These are phyloP conservation scores for Melaleuca quinquenervia DNA, from an alignment of 345 rosid genomes.

Conservation along the genomic window DNA sequence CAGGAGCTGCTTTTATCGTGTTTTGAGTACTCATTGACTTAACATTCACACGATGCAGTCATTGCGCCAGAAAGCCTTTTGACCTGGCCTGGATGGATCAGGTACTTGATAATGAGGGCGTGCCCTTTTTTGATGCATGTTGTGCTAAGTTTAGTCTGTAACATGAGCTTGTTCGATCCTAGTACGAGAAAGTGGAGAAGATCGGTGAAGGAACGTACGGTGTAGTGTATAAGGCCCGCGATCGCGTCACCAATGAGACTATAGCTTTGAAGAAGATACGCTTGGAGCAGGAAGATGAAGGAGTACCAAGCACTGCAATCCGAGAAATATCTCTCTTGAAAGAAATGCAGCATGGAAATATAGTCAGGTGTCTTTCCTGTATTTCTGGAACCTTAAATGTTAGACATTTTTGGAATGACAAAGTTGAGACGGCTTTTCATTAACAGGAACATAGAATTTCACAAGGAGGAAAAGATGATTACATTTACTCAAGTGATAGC, in stretches of 20 bases:
- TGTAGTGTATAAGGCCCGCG: slow-evolving; percentile 95
- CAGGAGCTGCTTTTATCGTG: not conserved
- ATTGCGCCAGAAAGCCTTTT: not conserved
- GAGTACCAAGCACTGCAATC: slow-evolving; percentile 98
- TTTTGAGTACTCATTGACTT: not conserved
- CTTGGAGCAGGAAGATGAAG: slow-evolving; percentile 97
- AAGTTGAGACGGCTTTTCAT: not conserved
- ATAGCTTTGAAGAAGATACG: slow-evolving; percentile 98
- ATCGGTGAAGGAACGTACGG: slow-evolving; percentile 99
- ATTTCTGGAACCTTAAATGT: not conserved
- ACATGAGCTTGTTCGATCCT: not conserved
- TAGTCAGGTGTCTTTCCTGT: slow-evolving; percentile 56
- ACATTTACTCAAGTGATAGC: not conserved
- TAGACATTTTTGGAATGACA: not conserved
- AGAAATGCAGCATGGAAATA: slow-evolving; percentile 97
- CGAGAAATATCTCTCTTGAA: slow-evolving; percentile 96
- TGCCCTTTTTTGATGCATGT: not conserved
- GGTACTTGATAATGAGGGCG: slow-evolving; percentile 13
- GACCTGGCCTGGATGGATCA: slow-evolving; percentile 33
- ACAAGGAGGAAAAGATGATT: not conserved
- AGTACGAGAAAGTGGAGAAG: slow-evolving; percentile 99
- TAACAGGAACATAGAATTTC: not conserved
- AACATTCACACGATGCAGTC: not conserved
- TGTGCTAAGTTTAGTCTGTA: not conserved
- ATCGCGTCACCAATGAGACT: slow-evolving; percentile 77